A percentile compares a stretch with the other conserved stretches of the same genome.
phyloP scores from a whole-genome alignment of 148 eudicot species.

The Mesembryanthemum crystallinum region DNA sequence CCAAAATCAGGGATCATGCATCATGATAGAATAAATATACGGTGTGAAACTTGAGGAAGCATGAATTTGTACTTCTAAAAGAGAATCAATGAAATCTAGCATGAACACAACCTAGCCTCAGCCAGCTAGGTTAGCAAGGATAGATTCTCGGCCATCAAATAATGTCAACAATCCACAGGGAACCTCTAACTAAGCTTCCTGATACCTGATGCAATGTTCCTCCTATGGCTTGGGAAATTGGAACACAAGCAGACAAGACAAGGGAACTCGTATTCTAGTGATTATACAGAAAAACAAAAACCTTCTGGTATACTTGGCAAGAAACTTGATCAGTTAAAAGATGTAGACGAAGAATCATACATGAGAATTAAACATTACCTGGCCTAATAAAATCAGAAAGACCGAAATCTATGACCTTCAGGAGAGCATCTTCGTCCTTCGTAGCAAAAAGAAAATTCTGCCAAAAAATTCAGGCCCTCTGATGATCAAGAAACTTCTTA shows the following conservation, averaged over 20 bases:
- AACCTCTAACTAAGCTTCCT: not conserved
- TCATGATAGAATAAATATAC: not conserved
- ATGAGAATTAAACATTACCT: constrained; percentile 45
- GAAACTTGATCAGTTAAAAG: not conserved
- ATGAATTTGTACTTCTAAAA: not conserved
- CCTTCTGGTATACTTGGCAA: not conserved
- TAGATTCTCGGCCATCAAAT: not conserved
- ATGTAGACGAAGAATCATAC: not conserved
- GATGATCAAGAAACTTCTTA: constrained; percentile 9
- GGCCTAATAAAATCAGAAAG: constrained; percentile 86
- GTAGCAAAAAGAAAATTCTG: constrained; percentile 95
- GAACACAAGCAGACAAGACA: not conserved
- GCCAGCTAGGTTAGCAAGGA: not conserved
- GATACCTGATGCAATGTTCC: not conserved
- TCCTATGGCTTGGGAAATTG: not conserved
- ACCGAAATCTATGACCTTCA: constrained; percentile 96
- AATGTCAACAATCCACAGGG: not conserved
- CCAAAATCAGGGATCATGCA: not conserved
- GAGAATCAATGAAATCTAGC: not conserved
- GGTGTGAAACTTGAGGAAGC: not conserved
- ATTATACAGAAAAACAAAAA: no score
- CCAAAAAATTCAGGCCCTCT: constrained; percentile 25
- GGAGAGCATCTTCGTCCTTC: constrained; percentile 66
- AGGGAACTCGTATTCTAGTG: not conserved
- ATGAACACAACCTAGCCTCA: not conserved